Base-by-base conservation (phyloP, 495 filamentous ascomycete genomes). In the Schizothecium vesticola region DNA sequence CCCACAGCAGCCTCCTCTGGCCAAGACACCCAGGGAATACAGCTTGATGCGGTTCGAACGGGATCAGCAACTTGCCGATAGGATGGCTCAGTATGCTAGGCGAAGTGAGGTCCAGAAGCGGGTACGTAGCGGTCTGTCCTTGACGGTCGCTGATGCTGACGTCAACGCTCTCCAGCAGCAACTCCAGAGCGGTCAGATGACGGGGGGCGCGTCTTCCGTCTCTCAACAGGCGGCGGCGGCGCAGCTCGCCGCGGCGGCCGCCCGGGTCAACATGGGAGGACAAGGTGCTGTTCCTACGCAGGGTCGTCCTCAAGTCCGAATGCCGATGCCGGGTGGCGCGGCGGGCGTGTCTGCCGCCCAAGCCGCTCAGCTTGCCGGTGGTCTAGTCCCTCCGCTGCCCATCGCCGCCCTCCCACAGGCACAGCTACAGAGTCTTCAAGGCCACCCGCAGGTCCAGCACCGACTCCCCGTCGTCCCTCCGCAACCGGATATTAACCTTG, bases 21-120 rank as follows among this genome's bases (percentile, higher is more conserved):
- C 70, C 12, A 84, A 91, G 61, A 94, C 94, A 0, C 94, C 95
- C 0, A 88, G 91, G 70, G 92, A 96, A 63, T 94, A 97, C 73
- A 97, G 93, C 74, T 86, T 91, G 29, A 83, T 97, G 73, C 93
- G 94, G 75, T 87, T 89, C 75, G 93, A 97, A 66, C 87, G 90
- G 33, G 94, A 97, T 66, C 78, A 91, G 71, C 91, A 91, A 68
- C 76, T 91, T 58, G 85, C 86, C 56, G 92, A 96, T 79, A 86
- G 88, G 71, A 88, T 92, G 78, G 85, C 87, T 70, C 82, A 86
- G 29, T 87, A 91, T 67, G 86, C 88, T 24, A 84, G 88, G 73
- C 89, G 92, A 61, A 81, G 84, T 66, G 79, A 84, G 66, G 83
- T 73, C 57, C 74, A 80, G 66, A 75, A 84, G 72, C 85, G 86